Conservation (phyloP, 306 rosid genomes). For the Potentilla sterilis region DNA sequence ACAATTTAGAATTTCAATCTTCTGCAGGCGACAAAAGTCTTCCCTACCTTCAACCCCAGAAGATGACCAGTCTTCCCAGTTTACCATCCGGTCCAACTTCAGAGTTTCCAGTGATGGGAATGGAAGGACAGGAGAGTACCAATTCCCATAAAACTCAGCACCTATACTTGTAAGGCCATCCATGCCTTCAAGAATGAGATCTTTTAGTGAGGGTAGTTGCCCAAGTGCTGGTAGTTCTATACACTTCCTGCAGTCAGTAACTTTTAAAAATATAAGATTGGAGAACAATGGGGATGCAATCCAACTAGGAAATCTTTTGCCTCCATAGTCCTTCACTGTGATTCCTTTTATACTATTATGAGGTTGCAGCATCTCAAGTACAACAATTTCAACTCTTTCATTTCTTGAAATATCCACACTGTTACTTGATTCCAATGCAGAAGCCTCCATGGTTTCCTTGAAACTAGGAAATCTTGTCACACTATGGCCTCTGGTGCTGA, state of each 20-base stretch:
- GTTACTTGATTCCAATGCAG: background rate
- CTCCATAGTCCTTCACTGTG: slow-evolving; percentile 31
- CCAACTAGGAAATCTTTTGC: slow-evolving; percentile 33
- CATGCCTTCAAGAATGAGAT: slow-evolving; percentile 32
- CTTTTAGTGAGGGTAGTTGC: slow-evolving; percentile 29
- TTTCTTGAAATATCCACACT: slow-evolving; percentile 23
- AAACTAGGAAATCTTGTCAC: slow-evolving; percentile 24
- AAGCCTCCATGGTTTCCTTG: slow-evolving; percentile 22
- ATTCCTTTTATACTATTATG: slow-evolving; percentile 22
- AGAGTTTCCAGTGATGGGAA: slow-evolving; percentile 29
- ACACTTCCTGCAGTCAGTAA: slow-evolving; percentile 25
- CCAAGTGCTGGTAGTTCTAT: slow-evolving; percentile 32
- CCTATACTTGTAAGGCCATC: slow-evolving; percentile 20
- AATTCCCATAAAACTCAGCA: slow-evolving; percentile 21
- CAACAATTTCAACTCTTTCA: slow-evolving; percentile 26
- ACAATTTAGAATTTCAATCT: slow-evolving; percentile 30
- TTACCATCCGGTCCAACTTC: slow-evolving; percentile 29
- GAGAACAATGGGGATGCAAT: slow-evolving; percentile 31
- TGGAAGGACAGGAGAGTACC: slow-evolving; percentile 10
- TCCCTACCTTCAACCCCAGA: slow-evolving; percentile 29
- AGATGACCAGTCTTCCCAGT: slow-evolving; percentile 34
- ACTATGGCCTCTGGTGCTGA: slow-evolving; percentile 11
- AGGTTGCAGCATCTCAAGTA: slow-evolving; percentile 39
- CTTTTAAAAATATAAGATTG: slow-evolving; percentile 6
- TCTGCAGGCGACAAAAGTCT: slow-evolving; percentile 22